Evolutionary conservation across 768 basidiomycete genomes (phyloP).

Genomic region (Hydnomerulius pinastri): DNA sequence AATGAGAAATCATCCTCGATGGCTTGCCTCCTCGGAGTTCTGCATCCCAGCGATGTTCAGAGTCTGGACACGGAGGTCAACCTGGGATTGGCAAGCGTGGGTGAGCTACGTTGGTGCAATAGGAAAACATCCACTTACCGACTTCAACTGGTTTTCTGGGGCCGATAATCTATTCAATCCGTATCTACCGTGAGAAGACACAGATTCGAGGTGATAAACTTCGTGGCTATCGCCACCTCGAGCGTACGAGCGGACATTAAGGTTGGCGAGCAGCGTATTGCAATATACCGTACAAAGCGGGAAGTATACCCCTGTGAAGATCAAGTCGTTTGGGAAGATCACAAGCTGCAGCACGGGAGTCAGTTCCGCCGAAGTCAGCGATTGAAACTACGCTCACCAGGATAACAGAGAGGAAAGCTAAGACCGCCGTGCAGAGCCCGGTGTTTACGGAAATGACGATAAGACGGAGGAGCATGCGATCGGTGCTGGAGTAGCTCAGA

Average conservation of each 20-base stretch:
- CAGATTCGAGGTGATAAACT: neutral
- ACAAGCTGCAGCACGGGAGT: slow-evolving; percentile 13
- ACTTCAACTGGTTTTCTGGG: neutral
- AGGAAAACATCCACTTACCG: neutral
- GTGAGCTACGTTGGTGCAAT: neutral
- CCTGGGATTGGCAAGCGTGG: neutral
- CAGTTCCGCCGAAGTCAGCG: neutral
- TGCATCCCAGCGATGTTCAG: neutral
- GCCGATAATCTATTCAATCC: neutral
- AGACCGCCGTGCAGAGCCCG: slow-evolving; percentile 23
- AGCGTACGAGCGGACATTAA: slow-evolving; percentile 26
- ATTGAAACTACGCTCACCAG: slow-evolving; percentile 11
- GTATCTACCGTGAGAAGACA: slow-evolving; percentile 3
- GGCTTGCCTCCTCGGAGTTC: neutral
- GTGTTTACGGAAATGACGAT: slow-evolving; percentile 28
- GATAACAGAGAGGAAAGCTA: slow-evolving; percentile 20
- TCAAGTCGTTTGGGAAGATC: slow-evolving; percentile 24
- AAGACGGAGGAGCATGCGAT: slow-evolving; percentile 23
- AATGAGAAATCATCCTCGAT: neutral
- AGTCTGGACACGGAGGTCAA: neutral
- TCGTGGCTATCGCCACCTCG: slow-evolving; percentile 4
- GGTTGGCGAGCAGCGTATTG: slow-evolving; percentile 35
- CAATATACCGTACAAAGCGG: slow-evolving; percentile 36
- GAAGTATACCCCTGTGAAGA: slow-evolving; percentile 27
- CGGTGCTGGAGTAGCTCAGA: slow-evolving; percentile 18